A percentile compares a stretch with the other conserved stretches of the same genome.
Evolutionary conservation across 768 basidiomycete genomes (phyloP).

Genomic region (Podaxis sp.): DNA sequence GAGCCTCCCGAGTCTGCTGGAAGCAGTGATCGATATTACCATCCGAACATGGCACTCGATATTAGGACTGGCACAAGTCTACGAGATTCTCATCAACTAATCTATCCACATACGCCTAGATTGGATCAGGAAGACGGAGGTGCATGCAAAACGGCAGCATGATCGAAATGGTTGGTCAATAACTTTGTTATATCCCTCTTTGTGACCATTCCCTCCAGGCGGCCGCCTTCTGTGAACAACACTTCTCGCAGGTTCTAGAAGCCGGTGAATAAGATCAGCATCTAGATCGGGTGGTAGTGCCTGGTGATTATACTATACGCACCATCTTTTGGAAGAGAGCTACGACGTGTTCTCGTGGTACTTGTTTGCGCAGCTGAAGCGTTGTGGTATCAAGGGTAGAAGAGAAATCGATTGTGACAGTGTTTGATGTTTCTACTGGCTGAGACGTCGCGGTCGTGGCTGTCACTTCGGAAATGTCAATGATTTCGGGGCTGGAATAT

Average conservation of each 20-base stretch:
- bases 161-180: constrained; percentile 56
- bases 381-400: constrained; percentile 47
- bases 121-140: constrained; percentile 4
- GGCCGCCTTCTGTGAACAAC: constrained; percentile 60
- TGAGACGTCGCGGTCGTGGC: constrained; percentile 9
- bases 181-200: constrained; percentile 65
- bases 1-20: too few relatives aligned
- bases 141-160: constrained; percentile 41
- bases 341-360: constrained; percentile 70
- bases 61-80: neutral
- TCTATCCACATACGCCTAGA: neutral
- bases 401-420: constrained; percentile 35
- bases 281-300: neutral
- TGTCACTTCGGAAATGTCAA: neutral
- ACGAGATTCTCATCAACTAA: neutral
- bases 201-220: constrained; percentile 64
- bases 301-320: constrained; percentile 12
- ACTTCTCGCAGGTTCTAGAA: constrained; percentile 66
- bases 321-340: constrained; percentile 77
- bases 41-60: too few relatives aligned
- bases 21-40: too few relatives aligned
- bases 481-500: neutral
- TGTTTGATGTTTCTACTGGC: constrained; percentile 24
- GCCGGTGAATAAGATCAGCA: too few relatives aligned
- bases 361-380: constrained; percentile 65